These are phyloP conservation scores for Adansonia grandidieri DNA, from an alignment of 441 rosid species.

Conservation along the genomic window DNA sequence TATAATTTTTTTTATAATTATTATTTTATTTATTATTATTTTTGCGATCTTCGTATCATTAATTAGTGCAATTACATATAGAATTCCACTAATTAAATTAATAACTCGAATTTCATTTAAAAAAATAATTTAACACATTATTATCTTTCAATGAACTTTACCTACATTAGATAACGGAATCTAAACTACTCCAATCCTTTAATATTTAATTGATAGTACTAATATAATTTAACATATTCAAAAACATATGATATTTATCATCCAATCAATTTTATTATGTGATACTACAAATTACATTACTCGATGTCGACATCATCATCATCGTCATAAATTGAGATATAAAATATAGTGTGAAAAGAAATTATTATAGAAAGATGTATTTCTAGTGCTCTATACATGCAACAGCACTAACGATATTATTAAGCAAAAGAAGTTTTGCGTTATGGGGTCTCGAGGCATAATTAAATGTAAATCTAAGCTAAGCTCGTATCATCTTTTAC, in stretches of 20 bases:
- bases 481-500: neutral
- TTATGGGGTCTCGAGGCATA: conserved; percentile 9
- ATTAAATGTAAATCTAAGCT: neutral
- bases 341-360: neutral
- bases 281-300: neutral
- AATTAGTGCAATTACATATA: neutral
- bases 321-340: neutral
- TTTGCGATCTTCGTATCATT: neutral
- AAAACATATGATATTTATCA: neutral
- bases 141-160: neutral
- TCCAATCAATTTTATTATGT: neutral
- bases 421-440: neutral
- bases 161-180: neutral
- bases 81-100: neutral
- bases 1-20: neutral
- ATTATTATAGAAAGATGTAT: neutral
- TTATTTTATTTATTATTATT: neutral
- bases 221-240: neutral
- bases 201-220: neutral
- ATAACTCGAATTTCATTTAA: neutral
- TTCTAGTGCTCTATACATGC: neutral
- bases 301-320: neutral
- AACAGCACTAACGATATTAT: neutral
- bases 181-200: neutral
- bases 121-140: neutral